A percentile compares a stretch with the other conserved stretches of the same genome.
Conservation (phyloP, 2,329 filamentous ascomycete genomes). For the Orbilia javanica region DNA sequence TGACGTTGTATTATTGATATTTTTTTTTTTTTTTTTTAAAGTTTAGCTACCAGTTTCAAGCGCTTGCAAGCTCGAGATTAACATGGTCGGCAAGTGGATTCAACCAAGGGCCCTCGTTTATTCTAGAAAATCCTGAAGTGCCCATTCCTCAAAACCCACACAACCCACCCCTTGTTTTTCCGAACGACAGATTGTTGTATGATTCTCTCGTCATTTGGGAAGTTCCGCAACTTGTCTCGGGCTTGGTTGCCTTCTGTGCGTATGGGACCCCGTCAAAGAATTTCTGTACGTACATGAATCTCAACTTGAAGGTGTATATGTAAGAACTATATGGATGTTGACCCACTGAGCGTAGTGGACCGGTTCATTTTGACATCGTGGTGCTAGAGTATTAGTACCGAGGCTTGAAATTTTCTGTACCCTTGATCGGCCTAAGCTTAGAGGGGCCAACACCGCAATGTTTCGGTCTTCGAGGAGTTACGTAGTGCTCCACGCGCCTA, state of each 20-base stretch:
- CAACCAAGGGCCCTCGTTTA: too few species aligned
- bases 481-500: background rate
- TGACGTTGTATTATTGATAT: background rate
- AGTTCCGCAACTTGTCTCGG: conserved; percentile 2
- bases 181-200: conserved; percentile 19
- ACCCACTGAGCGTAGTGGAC: background rate
- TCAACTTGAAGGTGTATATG: background rate
- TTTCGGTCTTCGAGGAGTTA: background rate
- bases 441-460: background rate
- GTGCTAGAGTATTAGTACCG: background rate
- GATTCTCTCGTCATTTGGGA: conserved; percentile 18
- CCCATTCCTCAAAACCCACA: conserved; percentile 14
- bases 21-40: background rate
- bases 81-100: too few species aligned
- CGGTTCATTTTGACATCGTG: conserved; percentile 1
- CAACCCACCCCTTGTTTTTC: conserved; percentile 6
- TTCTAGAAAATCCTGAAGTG: conserved; percentile 38
- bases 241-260: background rate
- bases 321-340: background rate
- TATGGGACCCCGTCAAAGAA: background rate
- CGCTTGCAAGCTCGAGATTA: background rate
- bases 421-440: conserved; percentile 10
- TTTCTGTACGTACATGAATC: background rate
- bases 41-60: conserved; percentile 2
- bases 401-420: background rate